Evolutionary conservation across 1,139 yeast species (phyloP), one percentile per base, ranked within the genome.

Genomic region (Lodderomyces pseudojiufengensis): DNA sequence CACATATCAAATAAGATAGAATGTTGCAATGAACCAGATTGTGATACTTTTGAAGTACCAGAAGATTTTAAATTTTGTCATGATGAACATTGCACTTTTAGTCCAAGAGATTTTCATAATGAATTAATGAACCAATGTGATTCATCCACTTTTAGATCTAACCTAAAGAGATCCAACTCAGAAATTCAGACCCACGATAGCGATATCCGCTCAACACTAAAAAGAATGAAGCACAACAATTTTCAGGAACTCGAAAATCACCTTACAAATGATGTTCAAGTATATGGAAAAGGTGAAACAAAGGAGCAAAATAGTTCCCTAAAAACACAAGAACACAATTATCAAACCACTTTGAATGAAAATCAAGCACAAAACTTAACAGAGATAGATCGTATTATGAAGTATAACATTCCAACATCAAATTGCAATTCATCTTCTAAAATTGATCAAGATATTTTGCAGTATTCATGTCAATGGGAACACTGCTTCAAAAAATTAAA

Each of bases 401-500:
- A 65, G 40, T 70, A 70, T 45, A 61, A 68, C 36, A 66, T 65
- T 37, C 61, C 63, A 11, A 20, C 32, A 30, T 11, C 31, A 10
- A 14, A 24, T 5, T 24, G 4, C 9, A 4, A 24, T 5, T 5
- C 13, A 24, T 5, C 26, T 8, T 5, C 9, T 7, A 27, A 12
- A 27, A 27, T 27, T 5, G 15, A 15, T 4, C 16, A 27, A 5
- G 24, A 20, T 10, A 27, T 32, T 3, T 31, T 20, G 6, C 37
- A 28, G 28, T 42, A 39, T 29, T 45, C 63, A 9, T 79, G 85
- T 51, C 69, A 71, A 50, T 80, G 85, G 85, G 76, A 75, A 28
- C 63, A 71, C 35, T 80, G 85, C 49, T 53, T 59, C 20, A 52
- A 55, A 16, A 59, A 54, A 40, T 57, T 70, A 18, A 69, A 65